These are phyloP conservation scores for Phascolomyces articulosus DNA, from an alignment of 371 early-diverging fungal genomes.

Conservation along the genomic window DNA sequence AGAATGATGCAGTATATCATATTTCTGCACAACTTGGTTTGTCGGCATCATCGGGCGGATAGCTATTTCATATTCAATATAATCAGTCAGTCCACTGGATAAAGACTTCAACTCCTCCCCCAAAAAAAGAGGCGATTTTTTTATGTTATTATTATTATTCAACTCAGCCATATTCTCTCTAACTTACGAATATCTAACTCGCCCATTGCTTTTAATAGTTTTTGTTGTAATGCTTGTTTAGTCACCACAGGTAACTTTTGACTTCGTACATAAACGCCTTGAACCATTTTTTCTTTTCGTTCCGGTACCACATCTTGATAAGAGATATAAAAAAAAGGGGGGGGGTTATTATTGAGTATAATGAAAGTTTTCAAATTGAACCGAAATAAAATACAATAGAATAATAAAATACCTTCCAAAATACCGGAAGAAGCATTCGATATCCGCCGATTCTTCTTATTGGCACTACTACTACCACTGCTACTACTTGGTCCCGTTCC, in stretches of 20 bases:
- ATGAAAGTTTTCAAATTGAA: constrained; percentile 11
- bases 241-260: constrained; percentile 66
- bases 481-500: background rate
- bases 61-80: background rate
- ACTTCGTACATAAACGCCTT: constrained; percentile 78
- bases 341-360: no score
- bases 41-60: constrained; percentile 82
- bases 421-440: constrained; percentile 39
- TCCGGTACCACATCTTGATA: constrained; percentile 40
- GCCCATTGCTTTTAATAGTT: constrained; percentile 68
- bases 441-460: constrained; percentile 39
- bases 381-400: no score
- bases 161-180: background rate
- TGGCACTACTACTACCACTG: constrained; percentile 1
- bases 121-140: background rate
- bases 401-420: constrained; percentile 32
- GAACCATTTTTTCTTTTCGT: constrained; percentile 68
- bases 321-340: no score
- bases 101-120: background rate
- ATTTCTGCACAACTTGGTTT: constrained; percentile 69
- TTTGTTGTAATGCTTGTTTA: constrained; percentile 65
- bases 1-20: constrained; percentile 72
- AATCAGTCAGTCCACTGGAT: background rate
- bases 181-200: constrained; percentile 64
- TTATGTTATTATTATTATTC: background rate